Conservation (phyloP, 352 stramenopile species). For the Phytophthora brassicae region DNA sequence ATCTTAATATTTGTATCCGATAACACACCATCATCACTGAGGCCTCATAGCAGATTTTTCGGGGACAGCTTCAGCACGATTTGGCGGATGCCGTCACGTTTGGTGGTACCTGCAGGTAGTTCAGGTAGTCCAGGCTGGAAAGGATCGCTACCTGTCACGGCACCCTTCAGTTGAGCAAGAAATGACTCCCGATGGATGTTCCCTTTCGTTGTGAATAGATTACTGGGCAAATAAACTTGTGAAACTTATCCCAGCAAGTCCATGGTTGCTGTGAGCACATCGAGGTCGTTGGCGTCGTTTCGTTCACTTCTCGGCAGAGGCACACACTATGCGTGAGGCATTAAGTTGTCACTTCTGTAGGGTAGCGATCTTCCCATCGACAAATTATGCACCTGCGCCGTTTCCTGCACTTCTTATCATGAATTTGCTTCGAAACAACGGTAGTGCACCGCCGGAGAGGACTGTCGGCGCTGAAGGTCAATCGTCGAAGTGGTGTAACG, state of each 20-base stretch:
- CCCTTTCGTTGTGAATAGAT: neutral
- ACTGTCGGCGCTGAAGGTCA: neutral
- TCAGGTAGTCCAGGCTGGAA: too few species aligned
- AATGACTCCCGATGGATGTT: neutral
- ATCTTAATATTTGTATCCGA: too few species aligned
- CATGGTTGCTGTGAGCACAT: neutral
- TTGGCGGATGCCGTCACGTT: neutral
- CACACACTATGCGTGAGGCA: neutral
- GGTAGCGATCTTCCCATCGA: neutral
- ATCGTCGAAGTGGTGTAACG: neutral
- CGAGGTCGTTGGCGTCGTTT: neutral
- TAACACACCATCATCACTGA: too few species aligned
- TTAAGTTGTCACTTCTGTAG: slow-evolving; percentile 7
- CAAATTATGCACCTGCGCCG: neutral
- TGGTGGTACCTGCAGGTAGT: too few species aligned
- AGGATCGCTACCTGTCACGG: too few species aligned
- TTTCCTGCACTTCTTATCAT: neutral
- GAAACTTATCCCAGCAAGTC: slow-evolving; percentile 12
- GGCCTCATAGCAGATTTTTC: too few species aligned
- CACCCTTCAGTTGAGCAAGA: neutral
- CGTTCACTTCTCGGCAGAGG: neutral
- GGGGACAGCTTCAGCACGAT: too few species aligned
- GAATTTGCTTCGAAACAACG: neutral
- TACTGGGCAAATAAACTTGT: slow-evolving; percentile 6
- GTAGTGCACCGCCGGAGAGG: neutral